Conservation (phyloP, 805 yeast species). For the Clavispora asparagi region DNA sequence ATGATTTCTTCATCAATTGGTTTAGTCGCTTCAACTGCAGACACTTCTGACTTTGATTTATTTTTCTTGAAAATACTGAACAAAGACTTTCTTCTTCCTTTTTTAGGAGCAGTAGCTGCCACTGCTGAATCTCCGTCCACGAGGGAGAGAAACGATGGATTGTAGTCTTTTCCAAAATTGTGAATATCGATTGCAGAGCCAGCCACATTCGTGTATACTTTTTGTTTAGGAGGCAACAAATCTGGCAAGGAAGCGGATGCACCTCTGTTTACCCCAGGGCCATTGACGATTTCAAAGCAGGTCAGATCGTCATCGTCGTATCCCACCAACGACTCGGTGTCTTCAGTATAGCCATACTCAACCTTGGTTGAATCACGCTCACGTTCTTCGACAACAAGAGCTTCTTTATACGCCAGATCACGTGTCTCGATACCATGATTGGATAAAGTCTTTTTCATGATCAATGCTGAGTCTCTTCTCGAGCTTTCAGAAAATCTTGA, state of each 20-base stretch:
- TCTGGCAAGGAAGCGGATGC: conserved; percentile 15
- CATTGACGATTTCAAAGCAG: conserved; percentile 13
- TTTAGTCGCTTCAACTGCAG: not conserved
- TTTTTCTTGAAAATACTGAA: conserved; percentile 31
- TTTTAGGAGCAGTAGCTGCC: conserved; percentile 7
- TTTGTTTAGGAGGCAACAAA: conserved; percentile 4
- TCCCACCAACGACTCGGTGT: not conserved
- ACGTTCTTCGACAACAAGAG: conserved; percentile 3
- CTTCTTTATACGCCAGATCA: conserved; percentile 2
- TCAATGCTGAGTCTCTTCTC: conserved; percentile 2
- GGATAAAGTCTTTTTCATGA: conserved; percentile 11
- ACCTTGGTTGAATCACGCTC: conserved; percentile 6
- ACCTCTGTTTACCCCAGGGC: not conserved
- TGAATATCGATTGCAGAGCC: conserved; percentile 37
- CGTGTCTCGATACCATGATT: conserved; percentile 7
- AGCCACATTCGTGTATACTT: conserved; percentile 13
- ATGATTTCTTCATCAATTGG: not conserved
- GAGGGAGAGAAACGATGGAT: conserved; percentile 28
- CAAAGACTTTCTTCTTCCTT: conserved; percentile 23
- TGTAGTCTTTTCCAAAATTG: conserved; percentile 35
- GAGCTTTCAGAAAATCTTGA: not conserved
- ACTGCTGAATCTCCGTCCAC: not conserved
- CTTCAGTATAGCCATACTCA: conserved; percentile 9
- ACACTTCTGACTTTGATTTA: not conserved
- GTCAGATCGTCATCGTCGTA: conserved; percentile 5